Evolutionary conservation across 1,284 basidiomycete genomes (phyloP), one percentile per base, ranked within the genome.

Genomic region (Farysia itapuensis): DNA sequence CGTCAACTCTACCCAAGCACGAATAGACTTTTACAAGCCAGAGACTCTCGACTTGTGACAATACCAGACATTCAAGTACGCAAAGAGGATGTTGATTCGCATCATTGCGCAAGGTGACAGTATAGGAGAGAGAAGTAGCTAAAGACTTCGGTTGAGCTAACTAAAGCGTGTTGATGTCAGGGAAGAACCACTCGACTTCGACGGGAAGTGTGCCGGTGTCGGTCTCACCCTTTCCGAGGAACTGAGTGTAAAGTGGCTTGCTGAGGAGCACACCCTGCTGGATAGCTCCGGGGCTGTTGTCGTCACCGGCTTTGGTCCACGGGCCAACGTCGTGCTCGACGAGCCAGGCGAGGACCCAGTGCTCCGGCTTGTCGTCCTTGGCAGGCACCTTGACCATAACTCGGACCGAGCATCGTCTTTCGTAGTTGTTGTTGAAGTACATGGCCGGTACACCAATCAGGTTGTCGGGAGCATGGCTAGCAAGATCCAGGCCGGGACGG

Each of bases 351-450:
- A 26, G 35, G 16, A 52, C 41, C 48, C 48, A 63, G 38, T 40
- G 26, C 28, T 43, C 44, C 6, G 26, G 20, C 36, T 54, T 26
- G 31, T 59, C 30, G 33, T 52, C 43, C 33, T 44, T 53, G 36
- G 46, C 34, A 35, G 57, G 57, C 2, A 60, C 31, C 42, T 60
- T 49, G 57, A 60, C 48, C 26, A 63, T 25, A 15, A 48, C 52
- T 15, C 58, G 48, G 11, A 63, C 52, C 44, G 49, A 56, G 58
- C 58, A 56, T 25, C 52, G 47, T 15, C 58, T 37, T 36, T 52
- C 47, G 44, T 56, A 56, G 31, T 41, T 24, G 58, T 63, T 63
- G 44, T 48, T 56, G 24, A 63, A 34, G 58, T 48, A 63, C 14
- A 52, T 43, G 38, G 39, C 46, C 22, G 52, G 51, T 8, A 51